Base-by-base conservation (phyloP, 257 asterid genomes). In the Plectranthus barbatus region DNA sequence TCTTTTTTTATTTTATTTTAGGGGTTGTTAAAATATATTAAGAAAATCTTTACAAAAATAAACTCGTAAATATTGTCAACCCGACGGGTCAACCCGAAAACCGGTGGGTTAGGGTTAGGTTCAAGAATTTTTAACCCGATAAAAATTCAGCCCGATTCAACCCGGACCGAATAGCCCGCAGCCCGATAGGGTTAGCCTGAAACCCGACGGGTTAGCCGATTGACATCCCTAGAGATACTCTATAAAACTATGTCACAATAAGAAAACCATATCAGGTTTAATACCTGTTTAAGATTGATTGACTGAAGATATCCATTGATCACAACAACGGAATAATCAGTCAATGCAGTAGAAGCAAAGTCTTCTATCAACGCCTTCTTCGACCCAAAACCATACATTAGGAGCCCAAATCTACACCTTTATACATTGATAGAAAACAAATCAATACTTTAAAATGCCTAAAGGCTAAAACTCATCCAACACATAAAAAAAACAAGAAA, bases 301-400 rank as follows among this genome's bases (percentile, higher is more conserved):
- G 87, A 84, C 36, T 85, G 96, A 72, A 90, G 95, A 75, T 90
- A 92, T 42, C 97, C 97, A 74, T 92, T 89, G 78, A 87, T 74
- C 31, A 90, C 96, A 44, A 86, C 52, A 47, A 92, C 98, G 47
- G 95, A 79, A 75, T 81, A 79, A 60, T 89, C 95, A 13, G 84
- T 79, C 74, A 92, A 80, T 3, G 96, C 78, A 4, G 78, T 66
- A 9, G 95, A 78, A 56, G 97, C 95, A 68, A 92, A 89, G 74
- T 86, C 97, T 77, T 92, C 97, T 2, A 92, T 67, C 78, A 92
- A 74, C 17, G 76, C 78, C 68, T 83, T 92, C 79, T 91, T 92
- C 15, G 95, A 92, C 69, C 98, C 97, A 55, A 89, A 92, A 4
- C 98, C 98, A 76, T 92, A 86, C 97, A 89, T 84, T 78, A 92